These are phyloP conservation scores for Trametes meyenii DNA, from an alignment of 768 basidiomycete genomes.

Conservation along the genomic window DNA sequence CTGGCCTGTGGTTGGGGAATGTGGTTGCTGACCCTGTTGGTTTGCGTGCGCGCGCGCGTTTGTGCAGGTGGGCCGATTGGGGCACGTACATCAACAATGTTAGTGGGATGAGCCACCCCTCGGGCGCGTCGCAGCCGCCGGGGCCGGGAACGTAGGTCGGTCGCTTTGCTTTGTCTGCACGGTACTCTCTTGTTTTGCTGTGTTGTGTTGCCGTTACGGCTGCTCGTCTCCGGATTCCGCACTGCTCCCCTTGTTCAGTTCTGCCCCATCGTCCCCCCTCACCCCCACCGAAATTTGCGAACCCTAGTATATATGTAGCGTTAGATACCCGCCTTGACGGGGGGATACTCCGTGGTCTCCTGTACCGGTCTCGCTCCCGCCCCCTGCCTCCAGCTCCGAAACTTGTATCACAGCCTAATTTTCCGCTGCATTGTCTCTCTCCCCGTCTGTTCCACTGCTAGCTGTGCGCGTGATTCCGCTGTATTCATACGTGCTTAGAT, in stretches of 20 bases:
- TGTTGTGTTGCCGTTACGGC: neutral
- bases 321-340: constrained; percentile 4
- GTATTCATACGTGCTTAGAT: neutral
- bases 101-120: constrained; percentile 23
- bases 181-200: neutral
- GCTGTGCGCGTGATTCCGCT: neutral
- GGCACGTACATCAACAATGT: constrained; percentile 31
- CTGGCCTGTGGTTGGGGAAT: no score
- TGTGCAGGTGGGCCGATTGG: constrained; percentile 32
- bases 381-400: neutral
- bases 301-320: constrained; percentile 6
- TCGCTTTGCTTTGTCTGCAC: neutral
- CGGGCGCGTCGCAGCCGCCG: constrained; percentile 5
- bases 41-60: neutral
- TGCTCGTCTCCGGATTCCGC: neutral
- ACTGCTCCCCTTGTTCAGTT: neutral
- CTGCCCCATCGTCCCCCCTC: neutral
- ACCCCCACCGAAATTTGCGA: neutral
- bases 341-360: neutral
- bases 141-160: constrained; percentile 2
- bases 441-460: neutral
- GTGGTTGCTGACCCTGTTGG: constrained; percentile 5
- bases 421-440: no score
- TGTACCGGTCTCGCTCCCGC: neutral
- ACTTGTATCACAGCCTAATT: no score